A percentile compares a stretch with the other conserved stretches of the same genome.
Evolutionary conservation across 2,329 filamentous ascomycete species (phyloP).

Genomic region (Beauveria sp.): DNA sequence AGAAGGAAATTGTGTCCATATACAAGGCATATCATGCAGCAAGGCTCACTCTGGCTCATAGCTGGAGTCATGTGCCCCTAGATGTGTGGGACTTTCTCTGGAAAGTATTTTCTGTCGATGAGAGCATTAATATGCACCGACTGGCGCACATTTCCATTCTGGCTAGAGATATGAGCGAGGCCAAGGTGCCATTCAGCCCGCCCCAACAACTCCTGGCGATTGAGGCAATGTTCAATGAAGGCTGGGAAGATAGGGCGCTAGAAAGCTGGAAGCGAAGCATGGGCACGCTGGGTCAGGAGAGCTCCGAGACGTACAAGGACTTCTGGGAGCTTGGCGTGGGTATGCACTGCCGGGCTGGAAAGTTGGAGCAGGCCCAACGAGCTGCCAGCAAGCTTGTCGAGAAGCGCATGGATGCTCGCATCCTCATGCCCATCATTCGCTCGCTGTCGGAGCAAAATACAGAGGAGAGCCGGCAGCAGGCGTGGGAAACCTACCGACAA

Average conservation of each 20-base stretch:
- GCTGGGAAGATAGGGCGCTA: slow-evolving; percentile 51
- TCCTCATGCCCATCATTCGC: slow-evolving; percentile 61
- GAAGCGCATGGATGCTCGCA: slow-evolving; percentile 41
- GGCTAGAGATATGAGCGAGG: slow-evolving; percentile 56
- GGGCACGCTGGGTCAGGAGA: slow-evolving; percentile 40
- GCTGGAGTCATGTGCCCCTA: slow-evolving; percentile 48
- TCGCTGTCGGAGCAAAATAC: slow-evolving; percentile 50
- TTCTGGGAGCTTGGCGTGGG: slow-evolving; percentile 60
- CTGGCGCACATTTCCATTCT: slow-evolving; percentile 55
- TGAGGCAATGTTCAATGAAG: slow-evolving; percentile 58
- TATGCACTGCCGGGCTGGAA: slow-evolving; percentile 51
- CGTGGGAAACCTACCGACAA: slow-evolving; percentile 60
- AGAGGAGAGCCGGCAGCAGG: slow-evolving; percentile 41
- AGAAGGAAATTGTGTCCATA: slow-evolving; percentile 29
- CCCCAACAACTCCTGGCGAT: slow-evolving; percentile 59
- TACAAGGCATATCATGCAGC: slow-evolving; percentile 46
- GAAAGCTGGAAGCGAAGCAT: slow-evolving; percentile 56
- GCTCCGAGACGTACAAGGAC: slow-evolving; percentile 36
- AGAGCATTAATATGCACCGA: slow-evolving; percentile 43
- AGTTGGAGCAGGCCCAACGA: slow-evolving; percentile 51
- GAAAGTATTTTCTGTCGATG: slow-evolving; percentile 48
- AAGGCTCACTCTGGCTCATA: slow-evolving; percentile 33
- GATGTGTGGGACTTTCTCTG: slow-evolving; percentile 60
- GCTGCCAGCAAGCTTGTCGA: slow-evolving; percentile 47
- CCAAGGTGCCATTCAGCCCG: slow-evolving; percentile 45